phyloP scores from a whole-genome alignment of 495 filamentous ascomycete genomes.

The Choiromyces venosus region DNA sequence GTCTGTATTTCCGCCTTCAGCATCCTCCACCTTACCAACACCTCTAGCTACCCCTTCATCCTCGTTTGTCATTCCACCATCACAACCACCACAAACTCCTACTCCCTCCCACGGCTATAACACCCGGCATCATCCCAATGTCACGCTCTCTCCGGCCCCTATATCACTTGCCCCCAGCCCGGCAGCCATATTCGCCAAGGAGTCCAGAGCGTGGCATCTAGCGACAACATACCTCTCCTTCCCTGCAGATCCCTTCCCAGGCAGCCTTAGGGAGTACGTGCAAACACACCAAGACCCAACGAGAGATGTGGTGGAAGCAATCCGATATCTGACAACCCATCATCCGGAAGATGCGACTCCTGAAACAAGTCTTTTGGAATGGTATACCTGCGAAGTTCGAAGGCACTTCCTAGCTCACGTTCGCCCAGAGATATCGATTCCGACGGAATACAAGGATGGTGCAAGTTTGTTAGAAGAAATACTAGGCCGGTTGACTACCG shows the following conservation, averaged over 20 bases:
- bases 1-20: conserved; percentile 38
- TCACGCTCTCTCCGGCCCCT: conserved; percentile 21
- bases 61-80: conserved; percentile 12
- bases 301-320: conserved; percentile 35
- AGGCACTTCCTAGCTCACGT: conserved; percentile 40
- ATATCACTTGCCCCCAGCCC: conserved; percentile 34
- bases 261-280: conserved; percentile 27
- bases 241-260: conserved; percentile 27
- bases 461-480: conserved; percentile 28
- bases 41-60: conserved; percentile 23
- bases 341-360: conserved; percentile 34
- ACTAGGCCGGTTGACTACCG: conserved; percentile 31
- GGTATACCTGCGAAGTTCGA: conserved; percentile 41
- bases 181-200: conserved; percentile 29
- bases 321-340: conserved; percentile 27
- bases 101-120: conserved; percentile 40
- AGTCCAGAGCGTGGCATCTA: conserved; percentile 38
- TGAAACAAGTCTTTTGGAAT: conserved; percentile 36
- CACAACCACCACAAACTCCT: conserved; percentile 25
- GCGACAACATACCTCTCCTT: conserved; percentile 35
- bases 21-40: conserved; percentile 29
- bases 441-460: conserved; percentile 28
- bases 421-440: conserved; percentile 34
- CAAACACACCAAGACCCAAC: conserved; percentile 20
- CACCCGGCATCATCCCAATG: conserved; percentile 38